A percentile compares a stretch with the other conserved stretches of the same genome.
These are phyloP conservation scores for Saturnispora sekii DNA, from an alignment of 805 yeast genomes.

Conservation along the genomic window DNA sequence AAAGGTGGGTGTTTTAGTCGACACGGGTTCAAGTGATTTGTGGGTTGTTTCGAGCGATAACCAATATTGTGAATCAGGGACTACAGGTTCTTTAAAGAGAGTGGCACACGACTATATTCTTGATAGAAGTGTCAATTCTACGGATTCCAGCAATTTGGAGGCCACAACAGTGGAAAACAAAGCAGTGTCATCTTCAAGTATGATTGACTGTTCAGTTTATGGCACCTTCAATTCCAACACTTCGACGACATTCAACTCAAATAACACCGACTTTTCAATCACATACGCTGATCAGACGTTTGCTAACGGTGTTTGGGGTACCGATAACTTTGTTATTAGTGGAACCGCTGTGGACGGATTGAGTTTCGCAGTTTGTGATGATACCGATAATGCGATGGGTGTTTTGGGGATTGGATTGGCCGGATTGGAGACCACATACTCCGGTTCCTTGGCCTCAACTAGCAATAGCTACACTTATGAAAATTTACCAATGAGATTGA, in stretches of 20 bases:
- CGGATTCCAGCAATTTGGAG: no score
- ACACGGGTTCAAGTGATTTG: slow-evolving; percentile 69
- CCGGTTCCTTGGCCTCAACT: slow-evolving; percentile 9
- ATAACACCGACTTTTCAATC: slow-evolving; percentile 34
- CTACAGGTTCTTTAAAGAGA: slow-evolving; percentile 11
- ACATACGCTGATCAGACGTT: slow-evolving; percentile 39
- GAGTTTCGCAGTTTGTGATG: slow-evolving; percentile 67
- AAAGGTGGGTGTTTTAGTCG: slow-evolving; percentile 46
- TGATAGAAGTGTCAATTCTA: slow-evolving; percentile 1
- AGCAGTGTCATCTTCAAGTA: not conserved
- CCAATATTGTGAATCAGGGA: slow-evolving; percentile 32
- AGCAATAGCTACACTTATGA: slow-evolving; percentile 35
- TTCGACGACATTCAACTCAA: slow-evolving; percentile 32
- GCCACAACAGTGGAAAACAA: not conserved
- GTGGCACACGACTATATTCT: slow-evolving; percentile 1
- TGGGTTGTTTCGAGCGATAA: slow-evolving; percentile 50
- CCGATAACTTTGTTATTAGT: slow-evolving; percentile 48
- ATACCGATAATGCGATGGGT: slow-evolving; percentile 54
- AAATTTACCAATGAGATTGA: slow-evolving; percentile 58
- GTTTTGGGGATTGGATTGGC: slow-evolving; percentile 67
- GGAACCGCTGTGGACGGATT: slow-evolving; percentile 38
- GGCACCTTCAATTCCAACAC: slow-evolving; percentile 38
- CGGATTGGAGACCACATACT: slow-evolving; percentile 54
- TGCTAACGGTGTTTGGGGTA: slow-evolving; percentile 49
- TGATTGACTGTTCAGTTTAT: slow-evolving; percentile 32